Evolutionary conservation across 1,284 basidiomycete species (phyloP), one percentile per base, ranked within the genome.

Genomic region (Leccinum pachyderme): DNA sequence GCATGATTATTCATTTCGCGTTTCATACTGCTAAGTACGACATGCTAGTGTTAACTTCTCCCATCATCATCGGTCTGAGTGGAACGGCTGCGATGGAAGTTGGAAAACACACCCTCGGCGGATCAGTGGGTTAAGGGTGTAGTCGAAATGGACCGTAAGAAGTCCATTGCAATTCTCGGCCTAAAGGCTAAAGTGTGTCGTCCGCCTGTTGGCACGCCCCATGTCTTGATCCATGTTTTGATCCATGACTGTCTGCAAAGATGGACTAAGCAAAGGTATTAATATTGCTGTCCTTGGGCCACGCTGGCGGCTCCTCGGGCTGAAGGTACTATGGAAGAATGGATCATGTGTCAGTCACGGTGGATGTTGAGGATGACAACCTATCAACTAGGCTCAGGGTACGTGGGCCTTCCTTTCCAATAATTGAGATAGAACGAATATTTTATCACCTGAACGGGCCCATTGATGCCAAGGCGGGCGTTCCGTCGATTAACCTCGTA

Each of bases 101-200:
- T 47, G 83, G 82, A 15, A 82, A 75, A 63, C 77, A 77, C 31
- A 87, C n/a, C n/a, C n/a, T n/a, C 82, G 11, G 88, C 84, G 6
- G 88, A 95, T 47, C 84, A 96, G 71, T 98, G 93, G 86, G 86
- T 82, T 47, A 93, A 89, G 74, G 96, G 96, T 57, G 96, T 89
- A 71, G 77, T 82, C 13, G 97, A 95, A 79, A 98, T 98, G 95
- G 95, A 98, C 71, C 82, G 91, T 68, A 90, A 87, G 61, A 96
- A 98, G 75, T 96, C 96, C 3, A 83, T 95, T 24, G 41, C 41
- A 11, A 43, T 99, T 63, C 81, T 98, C 28, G 95, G 95, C n/a
- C n/a, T n/a, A n/a, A n/a, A n/a, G n/a, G n/a, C 77, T 98, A 52
- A 94, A 89, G 93, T 95, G 60, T 63, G 90, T 81, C 28, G 51